Base-by-base conservation (phyloP, 345 rosid species). In the Hypericum androsaemum region DNA sequence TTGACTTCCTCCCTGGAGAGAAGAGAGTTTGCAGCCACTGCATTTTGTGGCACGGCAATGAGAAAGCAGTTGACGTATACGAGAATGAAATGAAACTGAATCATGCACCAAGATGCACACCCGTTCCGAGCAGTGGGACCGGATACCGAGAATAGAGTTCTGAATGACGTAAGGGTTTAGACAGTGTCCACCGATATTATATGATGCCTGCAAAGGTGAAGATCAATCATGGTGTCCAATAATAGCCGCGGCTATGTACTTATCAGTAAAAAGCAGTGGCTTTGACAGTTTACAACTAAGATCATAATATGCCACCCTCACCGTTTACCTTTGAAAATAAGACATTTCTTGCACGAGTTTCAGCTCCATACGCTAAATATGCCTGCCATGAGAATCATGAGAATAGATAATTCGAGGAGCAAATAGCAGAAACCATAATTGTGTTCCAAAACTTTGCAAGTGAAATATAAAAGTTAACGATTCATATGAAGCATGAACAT, bases 1-100 rank as follows among this genome's bases (percentile, higher is more conserved):
- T 82, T 0, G 57, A 63, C 70, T 82, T 88, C 65, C 84, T 74
- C 63, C 88, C 85, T 0, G 90, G 86, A 41, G 90, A 80, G 76
- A 88, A 80, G 55, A 82, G 75, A 3, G 77, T 54, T 41, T 88
- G 90, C 43, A 82, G 75, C 86, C 86, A 78, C 96, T 88, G 84
- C 70, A 70, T 66, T 65, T 22, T 22, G 32, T 4, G 32, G 32
- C 32, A 22, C 32, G 32, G 32, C 32, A 22, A 22, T 22, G 32
- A 22, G 32, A 22, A 22, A 22, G 32, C 32, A 22, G 32, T 22
- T 22, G 32, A 22, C 32, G 32, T 22, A 12, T n/a, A n/a, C n/a
- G 37, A 9, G 12, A 11, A 43, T 12, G 39, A 39, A 54, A 44
- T 15, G 39, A 0, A 4, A 22, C 32, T 22, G 43, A 42, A 51